Evolutionary conservation across 768 basidiomycete species (phyloP).

Genomic region (Suillus clintonianus): DNA sequence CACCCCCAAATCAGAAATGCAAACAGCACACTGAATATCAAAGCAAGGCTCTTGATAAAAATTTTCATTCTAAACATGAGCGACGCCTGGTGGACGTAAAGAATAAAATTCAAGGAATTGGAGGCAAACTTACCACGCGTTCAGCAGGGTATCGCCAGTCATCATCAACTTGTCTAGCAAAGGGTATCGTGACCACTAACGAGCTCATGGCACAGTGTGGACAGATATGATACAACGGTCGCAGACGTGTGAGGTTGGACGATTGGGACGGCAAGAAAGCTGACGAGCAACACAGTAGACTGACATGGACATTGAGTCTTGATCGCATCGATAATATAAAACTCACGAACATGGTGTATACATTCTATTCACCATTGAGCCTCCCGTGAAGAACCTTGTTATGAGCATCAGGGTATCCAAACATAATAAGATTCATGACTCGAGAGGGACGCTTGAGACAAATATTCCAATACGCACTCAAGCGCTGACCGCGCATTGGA

Average conservation of each 20-base stretch:
- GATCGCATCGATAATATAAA: not conserved
- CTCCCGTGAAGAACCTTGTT: constrained; percentile 38
- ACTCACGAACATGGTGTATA: constrained; percentile 49
- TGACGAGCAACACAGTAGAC: constrained; percentile 13
- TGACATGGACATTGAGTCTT: not conserved
- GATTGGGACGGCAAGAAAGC: constrained; percentile 16
- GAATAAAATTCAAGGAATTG: not conserved
- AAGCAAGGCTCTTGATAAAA: constrained; percentile 44
- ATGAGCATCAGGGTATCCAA: constrained; percentile 47
- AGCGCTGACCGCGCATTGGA: not conserved
- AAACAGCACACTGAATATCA: constrained; percentile 51
- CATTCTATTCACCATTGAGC: constrained; percentile 49
- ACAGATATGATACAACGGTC: constrained; percentile 1
- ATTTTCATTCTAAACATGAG: constrained; percentile 10
- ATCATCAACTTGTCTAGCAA: constrained; percentile 23
- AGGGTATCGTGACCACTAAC: constrained; percentile 6
- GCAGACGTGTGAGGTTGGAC: constrained; percentile 22
- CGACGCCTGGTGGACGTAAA: not conserved
- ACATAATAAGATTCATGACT: constrained; percentile 36
- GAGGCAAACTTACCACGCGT: constrained; percentile 32
- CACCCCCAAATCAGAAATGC: constrained; percentile 54
- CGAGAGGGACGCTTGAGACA: constrained; percentile 37
- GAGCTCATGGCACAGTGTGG: constrained; percentile 8
- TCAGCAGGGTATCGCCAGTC: constrained; percentile 13
- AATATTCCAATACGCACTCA: too few relatives aligned